phyloP scores from a whole-genome alignment of 202 grass and related monocot genomes.

The Saccharum hybrid region DNA sequence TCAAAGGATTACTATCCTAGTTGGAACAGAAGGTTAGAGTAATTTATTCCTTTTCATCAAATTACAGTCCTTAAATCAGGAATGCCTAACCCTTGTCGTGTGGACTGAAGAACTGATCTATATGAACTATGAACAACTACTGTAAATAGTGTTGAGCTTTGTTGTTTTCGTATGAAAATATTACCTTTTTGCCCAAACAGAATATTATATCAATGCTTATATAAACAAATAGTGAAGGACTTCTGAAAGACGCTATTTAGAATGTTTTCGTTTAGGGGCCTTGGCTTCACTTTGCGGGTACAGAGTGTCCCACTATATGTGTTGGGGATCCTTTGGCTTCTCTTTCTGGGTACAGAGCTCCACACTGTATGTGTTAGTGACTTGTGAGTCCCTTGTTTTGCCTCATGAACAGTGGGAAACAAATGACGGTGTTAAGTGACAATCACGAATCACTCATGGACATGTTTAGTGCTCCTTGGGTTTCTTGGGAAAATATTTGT shows the following conservation, averaged over 20 bases:
- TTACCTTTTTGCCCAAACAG: not conserved
- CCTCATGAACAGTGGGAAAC: not conserved
- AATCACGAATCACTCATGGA: not conserved
- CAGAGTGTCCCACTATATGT: not conserved
- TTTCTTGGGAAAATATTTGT: not conserved
- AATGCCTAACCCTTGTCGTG: not conserved
- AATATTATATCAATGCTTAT: not conserved
- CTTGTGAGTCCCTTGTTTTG: conserved; percentile 10
- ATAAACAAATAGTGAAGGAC: not conserved
- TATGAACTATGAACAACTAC: not conserved
- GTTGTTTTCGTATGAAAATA: not conserved
- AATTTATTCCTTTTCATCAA: not conserved
- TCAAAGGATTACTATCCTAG: not conserved
- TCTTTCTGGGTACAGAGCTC: not conserved
- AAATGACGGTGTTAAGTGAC: not conserved
- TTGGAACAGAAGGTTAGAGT: not conserved
- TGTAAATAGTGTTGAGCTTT: not conserved
- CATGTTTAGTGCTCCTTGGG: not conserved
- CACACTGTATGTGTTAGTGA: not conserved
- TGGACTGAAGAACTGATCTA: not conserved
- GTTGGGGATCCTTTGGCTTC: not conserved
- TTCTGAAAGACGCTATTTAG: not conserved
- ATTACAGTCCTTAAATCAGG: not conserved
- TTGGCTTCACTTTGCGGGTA: not conserved
- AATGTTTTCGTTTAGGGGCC: not conserved